These are phyloP conservation scores for Alternaria hordeiaustralica DNA, from an alignment of 2,329 filamentous ascomycete genomes.

Conservation along the genomic window DNA sequence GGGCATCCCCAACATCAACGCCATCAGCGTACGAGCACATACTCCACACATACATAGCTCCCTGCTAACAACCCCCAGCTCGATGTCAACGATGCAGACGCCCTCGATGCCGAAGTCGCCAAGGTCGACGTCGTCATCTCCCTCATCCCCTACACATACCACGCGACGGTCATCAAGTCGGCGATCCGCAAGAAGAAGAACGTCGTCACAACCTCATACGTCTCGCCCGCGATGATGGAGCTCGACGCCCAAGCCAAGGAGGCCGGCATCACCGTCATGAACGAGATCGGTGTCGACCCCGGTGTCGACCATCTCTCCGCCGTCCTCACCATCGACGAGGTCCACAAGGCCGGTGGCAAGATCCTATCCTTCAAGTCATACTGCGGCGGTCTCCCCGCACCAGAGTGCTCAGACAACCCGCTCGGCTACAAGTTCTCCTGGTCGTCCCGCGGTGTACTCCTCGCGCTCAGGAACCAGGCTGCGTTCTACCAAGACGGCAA, in stretches of 20 bases:
- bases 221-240: slow-evolving; percentile 90
- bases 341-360: slow-evolving; percentile 88
- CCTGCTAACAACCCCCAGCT: slow-evolving; percentile 59
- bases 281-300: slow-evolving; percentile 72
- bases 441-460: slow-evolving; percentile 79
- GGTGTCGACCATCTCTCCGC: slow-evolving; percentile 81
- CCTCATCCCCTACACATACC: slow-evolving; percentile 77
- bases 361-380: slow-evolving; percentile 81
- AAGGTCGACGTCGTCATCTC: slow-evolving; percentile 76
- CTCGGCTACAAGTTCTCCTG: slow-evolving; percentile 90
- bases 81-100: slow-evolving; percentile 77
- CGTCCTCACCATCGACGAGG: slow-evolving; percentile 84
- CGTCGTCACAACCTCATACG: slow-evolving; percentile 94
- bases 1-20: slow-evolving; percentile 71
- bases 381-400: slow-evolving; percentile 63
- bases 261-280: slow-evolving; percentile 95
- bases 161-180: slow-evolving; percentile 83
- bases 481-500: slow-evolving; percentile 83
- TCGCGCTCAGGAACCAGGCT: slow-evolving; percentile 86
- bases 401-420: slow-evolving; percentile 83
- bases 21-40: slow-evolving; percentile 61
- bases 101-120: slow-evolving; percentile 79
- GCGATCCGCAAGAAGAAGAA: slow-evolving; percentile 94
- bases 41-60: not conserved
- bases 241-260: slow-evolving; percentile 83